phyloP scores from a whole-genome alignment of 768 basidiomycete genomes.

The Tylopilus balloui region DNA sequence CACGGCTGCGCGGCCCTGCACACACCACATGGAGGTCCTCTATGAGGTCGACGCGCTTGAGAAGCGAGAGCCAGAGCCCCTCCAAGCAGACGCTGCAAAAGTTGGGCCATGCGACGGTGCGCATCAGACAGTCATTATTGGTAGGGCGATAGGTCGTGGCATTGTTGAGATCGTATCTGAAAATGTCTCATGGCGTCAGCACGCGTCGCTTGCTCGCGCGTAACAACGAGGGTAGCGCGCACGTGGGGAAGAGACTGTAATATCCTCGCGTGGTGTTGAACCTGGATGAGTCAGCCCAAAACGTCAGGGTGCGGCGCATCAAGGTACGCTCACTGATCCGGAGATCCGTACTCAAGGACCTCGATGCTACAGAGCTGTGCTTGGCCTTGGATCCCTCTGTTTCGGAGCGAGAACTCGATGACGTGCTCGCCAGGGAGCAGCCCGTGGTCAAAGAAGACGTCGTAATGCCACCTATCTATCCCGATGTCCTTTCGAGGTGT shows the following conservation, averaged over 20 bases:
- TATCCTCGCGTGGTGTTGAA: conserved; percentile 55
- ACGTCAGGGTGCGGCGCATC: background rate
- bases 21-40: conserved; percentile 48
- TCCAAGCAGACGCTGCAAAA: conserved; percentile 75
- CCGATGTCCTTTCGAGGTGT: conserved; percentile 46
- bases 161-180: conserved; percentile 55
- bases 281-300: conserved; percentile 32
- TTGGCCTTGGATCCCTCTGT: conserved; percentile 42
- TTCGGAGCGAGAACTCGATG: conserved; percentile 53
- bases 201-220: background rate
- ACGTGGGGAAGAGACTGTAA: conserved; percentile 75
- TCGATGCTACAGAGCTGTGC: conserved; percentile 80
- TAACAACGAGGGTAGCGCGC: conserved; percentile 22
- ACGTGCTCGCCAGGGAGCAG: conserved; percentile 53
- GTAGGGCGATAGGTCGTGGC: conserved; percentile 74
- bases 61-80: conserved; percentile 66
- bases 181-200: background rate
- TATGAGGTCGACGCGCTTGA: conserved; percentile 56
- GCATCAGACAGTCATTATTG: conserved; percentile 81
- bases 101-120: conserved; percentile 59
- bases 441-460: conserved; percentile 40
- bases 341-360: conserved; percentile 65
- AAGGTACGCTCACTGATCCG: conserved; percentile 44
- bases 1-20: conserved; percentile 25
- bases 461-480: conserved; percentile 74